Base-by-base conservation (phyloP, 2,329 filamentous ascomycete species). In the Fusarium bactridioides region DNA sequence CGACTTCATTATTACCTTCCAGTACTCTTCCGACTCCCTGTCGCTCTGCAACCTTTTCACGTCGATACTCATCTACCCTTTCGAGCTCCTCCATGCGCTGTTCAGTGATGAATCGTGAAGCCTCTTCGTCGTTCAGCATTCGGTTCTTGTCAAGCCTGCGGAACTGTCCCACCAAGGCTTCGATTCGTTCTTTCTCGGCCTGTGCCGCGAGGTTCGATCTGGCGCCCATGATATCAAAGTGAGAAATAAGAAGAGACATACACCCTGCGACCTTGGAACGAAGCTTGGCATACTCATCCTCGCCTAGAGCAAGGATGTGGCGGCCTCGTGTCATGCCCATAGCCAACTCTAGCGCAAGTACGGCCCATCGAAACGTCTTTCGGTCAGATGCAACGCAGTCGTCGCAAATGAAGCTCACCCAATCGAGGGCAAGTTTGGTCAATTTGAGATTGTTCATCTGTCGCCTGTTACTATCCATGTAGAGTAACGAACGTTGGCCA, bases 141-240 rank as follows among this genome's bases (percentile, higher is more conserved):
- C 87, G 84, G 78, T 93, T 93, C 77, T 95, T 91, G 78, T 97
- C 94, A 72, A 96, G 86, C 77, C 91, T 91, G 71, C 92, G 89
- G 77, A 93, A 90, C 78, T 94, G 92, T 33, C 92, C 91, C 59
- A 92, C 89, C 66, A 94, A 85, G 33, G 93, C 92, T 77, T 98
- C 95, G 73, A 95, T 88, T 47, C 93, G 89, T 79, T 97, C 94
- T 80, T 94, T 95, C 83, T 99, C 96, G 4, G 94, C 94, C 82
- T 98, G 94, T 9, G 96, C 96, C 16, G 96, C 96, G 70, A 98
- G 87, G 45, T 92, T 98, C 11, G 95, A 97, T 77, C 95, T 91
- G 31, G 96, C 96, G 29, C 96, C 96, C 93, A 99, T 97, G 82
- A 99, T 98, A 81, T 99, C 96, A 78, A 99, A 99, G 82, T 99